Conservation (phyloP, 2,329 filamentous ascomycete genomes). For the Fusarium tjaetaba region DNA sequence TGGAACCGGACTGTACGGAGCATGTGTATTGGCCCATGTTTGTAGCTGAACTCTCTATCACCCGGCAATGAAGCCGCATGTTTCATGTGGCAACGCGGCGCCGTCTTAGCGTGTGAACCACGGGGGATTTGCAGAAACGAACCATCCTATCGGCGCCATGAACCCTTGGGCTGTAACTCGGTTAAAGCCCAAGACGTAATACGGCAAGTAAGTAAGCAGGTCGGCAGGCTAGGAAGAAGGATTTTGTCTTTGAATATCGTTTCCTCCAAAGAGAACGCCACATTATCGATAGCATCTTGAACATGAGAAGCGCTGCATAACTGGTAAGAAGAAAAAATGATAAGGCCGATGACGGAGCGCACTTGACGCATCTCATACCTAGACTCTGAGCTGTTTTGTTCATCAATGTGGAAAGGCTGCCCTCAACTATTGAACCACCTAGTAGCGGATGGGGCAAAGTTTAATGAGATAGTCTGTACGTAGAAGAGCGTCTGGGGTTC, state of each 20-base stretch:
- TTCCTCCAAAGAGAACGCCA: slow-evolving; percentile 2
- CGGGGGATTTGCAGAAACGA: slow-evolving; percentile 34
- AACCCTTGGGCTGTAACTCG: slow-evolving; percentile 12
- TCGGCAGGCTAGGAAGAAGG: neutral
- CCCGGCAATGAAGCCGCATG: slow-evolving; percentile 27
- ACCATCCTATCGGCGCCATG: slow-evolving; percentile 37
- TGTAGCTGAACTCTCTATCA: slow-evolving; percentile 5
- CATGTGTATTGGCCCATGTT: neutral
- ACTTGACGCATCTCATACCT: slow-evolving; percentile 1
- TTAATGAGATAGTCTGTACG: slow-evolving; percentile 22
- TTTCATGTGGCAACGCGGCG: slow-evolving; percentile 37
- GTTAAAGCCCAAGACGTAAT: neutral
- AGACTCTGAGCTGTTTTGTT: slow-evolving; percentile 14
- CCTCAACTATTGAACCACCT: slow-evolving; percentile 23
- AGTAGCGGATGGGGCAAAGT: slow-evolving; percentile 19
- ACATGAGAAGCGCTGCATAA: neutral
- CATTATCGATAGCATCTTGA: neutral
- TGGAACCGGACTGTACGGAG: neutral
- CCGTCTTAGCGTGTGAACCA: slow-evolving; percentile 27
- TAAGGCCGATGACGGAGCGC: neutral
- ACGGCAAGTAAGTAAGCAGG: neutral
- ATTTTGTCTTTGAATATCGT: neutral
- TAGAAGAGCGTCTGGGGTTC: slow-evolving; percentile 9
- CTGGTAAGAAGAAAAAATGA: neutral
- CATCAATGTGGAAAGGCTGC: slow-evolving; percentile 28